These are phyloP conservation scores for Trichoderma orchidacearum DNA, from an alignment of 495 filamentous ascomycete species.

Conservation along the genomic window DNA sequence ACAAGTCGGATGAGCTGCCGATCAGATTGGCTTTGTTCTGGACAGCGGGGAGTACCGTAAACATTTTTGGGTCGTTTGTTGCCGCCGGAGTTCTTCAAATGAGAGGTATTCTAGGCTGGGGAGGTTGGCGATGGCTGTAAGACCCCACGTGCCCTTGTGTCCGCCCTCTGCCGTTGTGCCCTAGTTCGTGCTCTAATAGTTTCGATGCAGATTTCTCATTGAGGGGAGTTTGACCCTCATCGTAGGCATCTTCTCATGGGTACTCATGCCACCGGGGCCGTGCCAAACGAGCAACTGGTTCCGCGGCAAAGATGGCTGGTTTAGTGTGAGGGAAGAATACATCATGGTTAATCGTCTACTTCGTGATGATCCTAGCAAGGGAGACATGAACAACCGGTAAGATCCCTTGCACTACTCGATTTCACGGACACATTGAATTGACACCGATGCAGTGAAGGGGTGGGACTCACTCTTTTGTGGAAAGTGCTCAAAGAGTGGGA, in stretches of 20 bases:
- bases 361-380: conserved; percentile 51
- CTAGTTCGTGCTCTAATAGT: not conserved
- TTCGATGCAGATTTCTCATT: conserved; percentile 26
- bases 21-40: conserved; percentile 38
- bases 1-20: conserved; percentile 36
- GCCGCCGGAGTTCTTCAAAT: conserved; percentile 37
- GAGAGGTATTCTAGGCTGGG: conserved; percentile 31
- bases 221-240: conserved; percentile 39
- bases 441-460: conserved; percentile 16
- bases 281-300: conserved; percentile 41
- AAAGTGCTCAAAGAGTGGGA: conserved; percentile 39
- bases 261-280: conserved; percentile 37
- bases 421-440: too few relatives aligned
- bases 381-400: conserved; percentile 44
- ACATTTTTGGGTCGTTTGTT: conserved; percentile 34
- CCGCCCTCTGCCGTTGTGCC: not conserved
- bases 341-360: conserved; percentile 51
- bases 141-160: not conserved
- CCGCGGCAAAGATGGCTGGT: conserved; percentile 44
- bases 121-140: conserved; percentile 34
- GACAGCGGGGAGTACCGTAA: conserved; percentile 27
- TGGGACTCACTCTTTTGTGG: conserved; percentile 30
- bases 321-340: conserved; percentile 40
- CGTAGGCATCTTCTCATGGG: conserved; percentile 37
- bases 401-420: conserved; percentile 8